Base-by-base conservation (phyloP, 1,139 yeast species). In the Dujonia santamariae region DNA sequence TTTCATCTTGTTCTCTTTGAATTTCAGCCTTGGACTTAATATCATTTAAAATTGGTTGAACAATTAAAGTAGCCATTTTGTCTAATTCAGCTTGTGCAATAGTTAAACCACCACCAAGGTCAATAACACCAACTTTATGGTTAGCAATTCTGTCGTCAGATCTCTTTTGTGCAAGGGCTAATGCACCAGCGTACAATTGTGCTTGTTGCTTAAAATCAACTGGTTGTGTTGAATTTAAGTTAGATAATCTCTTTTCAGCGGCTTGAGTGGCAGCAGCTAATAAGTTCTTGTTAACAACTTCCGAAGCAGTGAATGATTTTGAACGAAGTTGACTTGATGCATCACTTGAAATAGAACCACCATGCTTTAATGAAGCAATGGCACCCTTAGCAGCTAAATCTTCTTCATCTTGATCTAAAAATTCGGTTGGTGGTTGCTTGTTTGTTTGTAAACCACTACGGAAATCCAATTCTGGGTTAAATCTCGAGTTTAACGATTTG, bases 91-190 rank as follows among this genome's bases (percentile, higher is more conserved):
- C 72, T 43, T 75, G 85, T 33, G 85, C 70, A 72, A 90, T 79
- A 50, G 75, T 77, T 46, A 86, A 71, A 3, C 97, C 97, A 46
- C 96, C 96, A 42, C 98, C 98, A 45, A 90, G 64, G 51, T 87
- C 74, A 48, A 87, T 71, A 53, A 81, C 72, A 32, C 86, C 87
- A 31, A 59, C 50, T 37, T 63, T 59, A 45, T 61, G 51, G 36
- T 45, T 53, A 37, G 65, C 73, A 38, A 75, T 53, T 48, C 88
- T 70, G 48, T 75, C 79, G 37, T 72, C 73, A 38, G 74, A 63
- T 45, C 78, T 75, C 47, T 75, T 73, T 53, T 84, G 85, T 2
- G 96, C 97, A 46, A 84, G 62, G 7, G 82, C 74, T 39, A 69
- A 61, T 1, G 75, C 75, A 42, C 55, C 53, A 33, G 74, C 73